Base-by-base conservation (phyloP, 225 moss, liverwort and hornwort species). In the Pseudisothecium myosuroides region DNA sequence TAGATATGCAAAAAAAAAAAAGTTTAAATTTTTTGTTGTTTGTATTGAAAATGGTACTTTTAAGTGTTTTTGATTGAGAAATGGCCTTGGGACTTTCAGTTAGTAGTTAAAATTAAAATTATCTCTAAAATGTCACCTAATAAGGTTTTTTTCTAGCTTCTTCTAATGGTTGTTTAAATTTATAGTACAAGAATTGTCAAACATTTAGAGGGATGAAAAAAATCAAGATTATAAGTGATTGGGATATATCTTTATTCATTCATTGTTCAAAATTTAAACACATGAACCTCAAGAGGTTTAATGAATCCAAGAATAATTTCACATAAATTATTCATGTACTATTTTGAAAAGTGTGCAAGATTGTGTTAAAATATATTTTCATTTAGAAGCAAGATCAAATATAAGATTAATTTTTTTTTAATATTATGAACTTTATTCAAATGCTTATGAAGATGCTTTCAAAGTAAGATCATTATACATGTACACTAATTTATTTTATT, bases 71-170 rank as follows among this genome's bases (percentile, higher is more conserved):
- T 13, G 61, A 27, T 13, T 26, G 61, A 27, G 27, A 60, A 61
- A 61, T 12, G 10, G 61, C 6, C 12, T 12, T 61, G 12, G 26
- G 27, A 60, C 26, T 60, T 26, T 12, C 12, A 6, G 12, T n/a
- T n/a, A n/a, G n/a, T n/a, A n/a, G n/a, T n/a, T n/a, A n/a, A n/a
- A 6, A 10, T 26, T 26, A 26, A 60, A 76, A 52, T 11, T 8
- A 52, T 4, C 8, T 52, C 14, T 20, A 14, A 52, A 52, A 13
- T 0, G 0, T 34, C 21, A 76, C 5, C 7, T 49, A 21, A 13
- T 7, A 0, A 7, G 4, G 6, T 0, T 29, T 11, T 24, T 24
- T 17, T 31, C n/a, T n/a, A n/a, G n/a, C n/a, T n/a, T n/a, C 49
- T 49, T 49, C 2, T 31, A 19, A 75, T 45, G 12, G 19, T 28